Evolutionary conservation across 179 eudicot genomes (phyloP).

Genomic region (Pouteria campechiana): DNA sequence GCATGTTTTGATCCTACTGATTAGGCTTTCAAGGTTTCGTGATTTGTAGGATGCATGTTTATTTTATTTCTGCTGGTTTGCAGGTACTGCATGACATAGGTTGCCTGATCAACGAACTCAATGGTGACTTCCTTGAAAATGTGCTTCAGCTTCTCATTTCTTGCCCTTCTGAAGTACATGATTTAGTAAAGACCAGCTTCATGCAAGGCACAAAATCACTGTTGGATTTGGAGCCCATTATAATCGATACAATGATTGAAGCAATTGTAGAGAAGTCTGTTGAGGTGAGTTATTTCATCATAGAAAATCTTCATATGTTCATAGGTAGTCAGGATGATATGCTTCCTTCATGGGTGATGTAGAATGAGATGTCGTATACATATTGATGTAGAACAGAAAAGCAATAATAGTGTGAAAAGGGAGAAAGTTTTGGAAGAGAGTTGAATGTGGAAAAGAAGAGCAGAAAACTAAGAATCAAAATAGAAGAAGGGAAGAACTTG

Average conservation of each 20-base stretch:
- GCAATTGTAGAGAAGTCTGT: conserved; percentile 69
- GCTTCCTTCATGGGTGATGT: no score
- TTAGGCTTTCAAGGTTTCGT: no score
- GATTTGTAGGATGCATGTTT: not conserved
- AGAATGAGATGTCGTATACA: no score
- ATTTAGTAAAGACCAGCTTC: conserved; percentile 69
- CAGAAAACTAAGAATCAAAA: no score
- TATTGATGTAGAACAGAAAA: no score
- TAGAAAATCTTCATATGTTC: not conserved
- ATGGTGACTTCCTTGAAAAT: conserved; percentile 42
- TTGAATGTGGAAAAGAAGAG: no score
- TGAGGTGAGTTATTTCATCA: conserved; percentile 42
- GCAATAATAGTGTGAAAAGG: no score
- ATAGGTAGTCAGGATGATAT: no score
- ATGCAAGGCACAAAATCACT: conserved; percentile 68
- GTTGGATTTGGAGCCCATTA: conserved; percentile 44
- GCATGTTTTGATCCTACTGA: no score
- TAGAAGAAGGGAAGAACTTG: no score
- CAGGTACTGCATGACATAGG: conserved; percentile 87
- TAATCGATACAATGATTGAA: conserved; percentile 42
- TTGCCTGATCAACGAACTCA: conserved; percentile 49
- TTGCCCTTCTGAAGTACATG: conserved; percentile 67
- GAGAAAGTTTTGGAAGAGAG: no score
- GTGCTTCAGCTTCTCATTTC: conserved; percentile 57
- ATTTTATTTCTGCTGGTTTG: conserved; percentile 6